Conservation (phyloP, 768 basidiomycete species). For the Trametes meyenii region DNA sequence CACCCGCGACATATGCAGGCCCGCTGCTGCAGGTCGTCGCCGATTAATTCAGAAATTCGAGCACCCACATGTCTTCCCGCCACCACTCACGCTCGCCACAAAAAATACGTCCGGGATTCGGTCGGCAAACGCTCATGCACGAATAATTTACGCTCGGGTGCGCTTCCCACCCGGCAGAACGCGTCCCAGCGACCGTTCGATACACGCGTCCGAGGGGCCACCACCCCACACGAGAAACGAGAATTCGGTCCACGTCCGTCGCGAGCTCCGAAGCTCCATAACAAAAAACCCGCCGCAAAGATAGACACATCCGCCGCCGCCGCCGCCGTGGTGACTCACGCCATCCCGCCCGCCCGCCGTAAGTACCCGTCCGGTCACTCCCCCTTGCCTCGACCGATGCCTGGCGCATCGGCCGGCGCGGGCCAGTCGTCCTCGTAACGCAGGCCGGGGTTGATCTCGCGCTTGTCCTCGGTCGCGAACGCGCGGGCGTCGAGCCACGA, state of each 20-base stretch:
- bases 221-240: no score
- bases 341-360: neutral
- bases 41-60: no score
- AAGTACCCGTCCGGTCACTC: conserved; percentile 1
- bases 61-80: neutral
- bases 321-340: neutral
- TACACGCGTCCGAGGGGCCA: neutral
- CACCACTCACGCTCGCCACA: neutral
- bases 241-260: neutral
- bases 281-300: neutral
- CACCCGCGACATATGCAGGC: neutral
- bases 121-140: neutral
- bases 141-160: conserved; percentile 4
- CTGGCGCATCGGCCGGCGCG: conserved; percentile 27
- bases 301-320: neutral
- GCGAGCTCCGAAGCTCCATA: neutral
- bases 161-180: neutral
- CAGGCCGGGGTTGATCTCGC: conserved; percentile 74
- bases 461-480: conserved; percentile 68
- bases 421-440: conserved; percentile 33
- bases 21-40: neutral
- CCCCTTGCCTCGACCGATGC: conserved; percentile 11
- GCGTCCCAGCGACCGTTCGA: neutral
- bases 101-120: neutral
- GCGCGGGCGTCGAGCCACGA: conserved; percentile 75